These are phyloP conservation scores for Sphagnurus paluster DNA, from an alignment of 1,284 basidiomycete genomes.

Conservation along the genomic window DNA sequence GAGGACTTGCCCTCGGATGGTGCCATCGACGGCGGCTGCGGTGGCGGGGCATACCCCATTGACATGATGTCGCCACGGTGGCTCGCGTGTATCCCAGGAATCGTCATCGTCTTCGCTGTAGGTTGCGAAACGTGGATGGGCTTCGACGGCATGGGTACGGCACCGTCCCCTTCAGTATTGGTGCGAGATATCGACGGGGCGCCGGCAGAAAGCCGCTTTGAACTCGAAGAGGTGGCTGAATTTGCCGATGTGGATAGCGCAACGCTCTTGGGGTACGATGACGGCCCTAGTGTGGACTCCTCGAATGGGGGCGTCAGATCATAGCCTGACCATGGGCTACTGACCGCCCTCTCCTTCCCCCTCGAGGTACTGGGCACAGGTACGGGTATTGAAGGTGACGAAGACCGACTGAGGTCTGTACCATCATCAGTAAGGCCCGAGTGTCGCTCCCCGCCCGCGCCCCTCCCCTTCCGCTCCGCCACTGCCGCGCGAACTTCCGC, in stretches of 20 bases:
- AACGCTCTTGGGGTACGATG: constrained; percentile 18
- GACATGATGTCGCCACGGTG: constrained; percentile 80
- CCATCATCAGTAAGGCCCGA: constrained; percentile 8
- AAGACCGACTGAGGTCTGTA: constrained; percentile 14
- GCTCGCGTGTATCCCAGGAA: constrained; percentile 77
- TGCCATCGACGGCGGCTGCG: constrained; percentile 36
- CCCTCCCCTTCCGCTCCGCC: constrained; percentile 53
- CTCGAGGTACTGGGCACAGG: constrained; percentile 17
- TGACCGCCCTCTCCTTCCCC: constrained; percentile 15
- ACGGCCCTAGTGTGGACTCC: constrained; percentile 1
- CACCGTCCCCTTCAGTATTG: constrained; percentile 18
- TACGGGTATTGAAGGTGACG: constrained; percentile 21
- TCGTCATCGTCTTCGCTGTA: constrained; percentile 73
- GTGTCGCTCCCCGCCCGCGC: constrained; percentile 28
- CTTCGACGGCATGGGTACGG: constrained; percentile 30
- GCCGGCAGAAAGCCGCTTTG: constrained; percentile 12
- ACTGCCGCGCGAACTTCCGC: constrained; percentile 73
- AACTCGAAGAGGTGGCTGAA: constrained; percentile 14
- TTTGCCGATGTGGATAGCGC: constrained; percentile 16
- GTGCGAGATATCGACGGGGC: constrained; percentile 20
- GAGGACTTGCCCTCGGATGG: constrained; percentile 42
- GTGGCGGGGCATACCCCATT: constrained; percentile 71
- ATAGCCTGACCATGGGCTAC: constrained; percentile 11
- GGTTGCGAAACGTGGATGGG: constrained; percentile 69
- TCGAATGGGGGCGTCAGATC: constrained; percentile 5